phyloP scores from a whole-genome alignment of 2,329 filamentous ascomycete genomes.

The Trichoderma sp. region DNA sequence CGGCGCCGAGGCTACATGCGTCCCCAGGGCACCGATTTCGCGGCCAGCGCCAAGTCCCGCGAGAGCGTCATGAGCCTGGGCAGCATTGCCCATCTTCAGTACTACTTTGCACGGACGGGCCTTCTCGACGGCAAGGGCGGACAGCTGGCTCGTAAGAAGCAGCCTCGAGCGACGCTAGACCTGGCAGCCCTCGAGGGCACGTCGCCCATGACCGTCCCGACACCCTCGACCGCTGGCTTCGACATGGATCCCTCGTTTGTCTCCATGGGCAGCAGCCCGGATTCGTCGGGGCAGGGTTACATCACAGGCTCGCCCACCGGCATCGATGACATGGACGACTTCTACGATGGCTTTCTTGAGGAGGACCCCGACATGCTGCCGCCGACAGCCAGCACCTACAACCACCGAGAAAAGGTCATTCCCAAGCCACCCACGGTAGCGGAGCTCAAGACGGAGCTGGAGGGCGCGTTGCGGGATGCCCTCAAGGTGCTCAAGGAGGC shows the following conservation, averaged over 20 bases:
- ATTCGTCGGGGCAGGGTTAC: constrained; percentile 48
- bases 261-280: constrained; percentile 62
- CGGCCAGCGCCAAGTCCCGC: constrained; percentile 82
- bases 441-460: constrained; percentile 70
- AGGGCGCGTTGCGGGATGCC: constrained; percentile 69
- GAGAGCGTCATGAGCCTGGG: constrained; percentile 96
- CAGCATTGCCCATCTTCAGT: constrained; percentile 95
- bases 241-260: constrained; percentile 63
- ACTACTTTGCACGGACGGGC: constrained; percentile 96
- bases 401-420: constrained; percentile 77
- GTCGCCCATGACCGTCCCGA: constrained; percentile 29
- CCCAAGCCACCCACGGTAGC: constrained; percentile 81
- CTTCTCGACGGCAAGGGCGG: constrained; percentile 91
- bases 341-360: constrained; percentile 62
- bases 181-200: constrained; percentile 53
- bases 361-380: constrained; percentile 80
- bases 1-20: constrained; percentile 82
- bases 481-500: constrained; percentile 67
- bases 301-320: constrained; percentile 50
- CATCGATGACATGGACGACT: constrained; percentile 47
- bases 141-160: constrained; percentile 74
- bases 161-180: constrained; percentile 60
- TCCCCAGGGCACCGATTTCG: constrained; percentile 84
- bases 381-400: constrained; percentile 97
- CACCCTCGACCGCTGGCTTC: constrained; percentile 47